A percentile compares a stretch with the other conserved stretches of the same genome.
Conservation (phyloP, 768 basidiomycete genomes). For the Mycena pura region DNA sequence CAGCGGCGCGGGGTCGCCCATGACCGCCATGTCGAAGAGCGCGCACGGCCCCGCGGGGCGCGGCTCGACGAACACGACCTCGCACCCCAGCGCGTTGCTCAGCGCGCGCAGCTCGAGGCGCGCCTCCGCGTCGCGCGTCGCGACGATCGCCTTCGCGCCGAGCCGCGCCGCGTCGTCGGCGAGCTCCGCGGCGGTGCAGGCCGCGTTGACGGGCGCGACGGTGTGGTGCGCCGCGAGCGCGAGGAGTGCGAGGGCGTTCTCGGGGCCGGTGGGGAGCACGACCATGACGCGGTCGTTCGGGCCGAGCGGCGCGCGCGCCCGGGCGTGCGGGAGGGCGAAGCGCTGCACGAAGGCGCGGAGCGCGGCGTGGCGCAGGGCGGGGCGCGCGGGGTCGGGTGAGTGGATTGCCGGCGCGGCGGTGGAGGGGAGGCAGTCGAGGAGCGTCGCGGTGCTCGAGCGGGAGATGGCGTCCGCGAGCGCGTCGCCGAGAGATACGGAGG, state of each 20-base stretch:
- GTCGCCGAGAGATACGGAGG: too few species aligned
- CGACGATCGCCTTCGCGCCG: conserved; percentile 47
- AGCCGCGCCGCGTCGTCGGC: conserved; percentile 49
- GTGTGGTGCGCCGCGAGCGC: conserved; percentile 52
- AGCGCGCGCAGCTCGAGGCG: conserved; percentile 44
- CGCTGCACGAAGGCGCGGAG: conserved; percentile 43
- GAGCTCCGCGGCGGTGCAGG: conserved; percentile 51
- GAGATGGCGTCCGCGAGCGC: conserved; percentile 38
- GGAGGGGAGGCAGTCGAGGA: conserved; percentile 49
- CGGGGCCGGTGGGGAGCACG: conserved; percentile 51
- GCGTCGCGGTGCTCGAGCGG: conserved; percentile 37
- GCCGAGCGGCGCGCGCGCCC: conserved; percentile 30
- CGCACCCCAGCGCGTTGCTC: conserved; percentile 43
- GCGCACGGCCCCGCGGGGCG: conserved; percentile 44
- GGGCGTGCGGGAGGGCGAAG: conserved; percentile 48
- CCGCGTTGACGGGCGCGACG: conserved; percentile 54
- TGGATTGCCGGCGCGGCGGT: conserved; percentile 45
- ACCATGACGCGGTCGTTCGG: conserved; percentile 55
- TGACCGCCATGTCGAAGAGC: conserved; percentile 45
- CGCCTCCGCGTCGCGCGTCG: conserved; percentile 46
- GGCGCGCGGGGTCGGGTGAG: conserved; percentile 44
- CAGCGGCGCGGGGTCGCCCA: conserved; percentile 27
- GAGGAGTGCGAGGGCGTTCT: conserved; percentile 53
- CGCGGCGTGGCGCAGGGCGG: conserved; percentile 41
- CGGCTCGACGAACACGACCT: conserved; percentile 45